These are phyloP conservation scores for Fusarium foetens DNA, from an alignment of 2,329 filamentous ascomycete species.

Conservation along the genomic window DNA sequence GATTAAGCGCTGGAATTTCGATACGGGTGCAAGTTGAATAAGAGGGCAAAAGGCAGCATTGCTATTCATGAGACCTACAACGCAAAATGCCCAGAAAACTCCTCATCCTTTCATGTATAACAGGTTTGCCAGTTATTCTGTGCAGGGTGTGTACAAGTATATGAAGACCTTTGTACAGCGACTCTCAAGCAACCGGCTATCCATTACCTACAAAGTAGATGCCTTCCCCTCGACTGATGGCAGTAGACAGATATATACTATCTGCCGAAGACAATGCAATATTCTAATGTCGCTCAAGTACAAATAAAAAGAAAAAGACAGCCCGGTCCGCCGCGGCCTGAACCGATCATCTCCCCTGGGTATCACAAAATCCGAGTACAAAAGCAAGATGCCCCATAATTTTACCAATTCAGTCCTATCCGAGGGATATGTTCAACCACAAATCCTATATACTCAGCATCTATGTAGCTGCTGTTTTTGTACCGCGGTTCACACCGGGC, in stretches of 20 bases:
- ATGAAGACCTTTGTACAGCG: slow-evolving; percentile 39
- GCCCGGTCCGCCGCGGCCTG: slow-evolving; percentile 34
- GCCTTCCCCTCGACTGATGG: slow-evolving; percentile 24
- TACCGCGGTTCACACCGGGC: slow-evolving; percentile 46
- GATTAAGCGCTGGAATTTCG: slow-evolving; percentile 14
- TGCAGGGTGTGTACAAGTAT: slow-evolving; percentile 37
- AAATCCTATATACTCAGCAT: slow-evolving; percentile 3
- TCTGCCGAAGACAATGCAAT: slow-evolving; percentile 20
- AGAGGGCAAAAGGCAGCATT: slow-evolving; percentile 23
- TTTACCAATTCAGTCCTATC: slow-evolving; percentile 37
- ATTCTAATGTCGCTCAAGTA: slow-evolving; percentile 31
- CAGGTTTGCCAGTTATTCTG: slow-evolving; percentile 36
- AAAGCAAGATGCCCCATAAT: slow-evolving; percentile 42
- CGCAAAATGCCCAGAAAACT: slow-evolving; percentile 33
- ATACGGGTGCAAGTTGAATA: background rate
- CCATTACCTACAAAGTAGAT: slow-evolving; percentile 28
- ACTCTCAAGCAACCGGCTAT: slow-evolving; percentile 25
- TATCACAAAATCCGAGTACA: slow-evolving; percentile 52
- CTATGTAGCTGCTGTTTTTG: slow-evolving; percentile 51
- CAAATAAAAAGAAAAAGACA: slow-evolving; percentile 39
- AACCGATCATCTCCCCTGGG: slow-evolving; percentile 48
- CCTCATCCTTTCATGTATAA: slow-evolving; percentile 34
- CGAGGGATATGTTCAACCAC: slow-evolving; percentile 24
- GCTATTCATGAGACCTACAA: slow-evolving; percentile 33
- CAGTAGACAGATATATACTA: slow-evolving; percentile 23